phyloP scores from a whole-genome alignment of 2,329 filamentous ascomycete species.

The Lomentospora prolificans region DNA sequence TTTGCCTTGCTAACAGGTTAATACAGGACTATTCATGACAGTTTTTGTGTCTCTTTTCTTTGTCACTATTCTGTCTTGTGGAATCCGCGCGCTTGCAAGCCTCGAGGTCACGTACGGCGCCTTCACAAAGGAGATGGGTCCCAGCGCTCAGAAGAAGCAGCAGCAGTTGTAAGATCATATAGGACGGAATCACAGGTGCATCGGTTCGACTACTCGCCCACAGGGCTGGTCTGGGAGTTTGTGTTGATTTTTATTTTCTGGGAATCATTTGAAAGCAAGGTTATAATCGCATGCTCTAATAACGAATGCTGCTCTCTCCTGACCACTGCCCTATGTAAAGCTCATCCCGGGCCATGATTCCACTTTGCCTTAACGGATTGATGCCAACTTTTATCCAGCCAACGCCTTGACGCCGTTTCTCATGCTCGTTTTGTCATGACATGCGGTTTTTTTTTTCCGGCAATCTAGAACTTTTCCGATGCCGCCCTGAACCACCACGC shows the following conservation, averaged over 20 bases:
- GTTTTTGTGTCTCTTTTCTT: conserved; percentile 62
- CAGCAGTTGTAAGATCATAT: conserved; percentile 11
- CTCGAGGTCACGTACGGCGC: conserved; percentile 87
- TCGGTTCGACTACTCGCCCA: not conserved
- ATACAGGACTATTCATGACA: conserved; percentile 77
- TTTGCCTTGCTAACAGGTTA: not conserved
- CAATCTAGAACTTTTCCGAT: too few species aligned
- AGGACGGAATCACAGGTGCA: not conserved
- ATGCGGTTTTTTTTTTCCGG: not conserved
- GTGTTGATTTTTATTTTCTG: not conserved
- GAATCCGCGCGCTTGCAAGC: conserved; percentile 64
- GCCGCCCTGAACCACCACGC: too few species aligned
- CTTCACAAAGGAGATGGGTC: conserved; percentile 93
- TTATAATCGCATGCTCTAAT: not conserved
- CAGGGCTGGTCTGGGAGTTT: conserved; percentile 3
- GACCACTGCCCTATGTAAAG: not conserved
- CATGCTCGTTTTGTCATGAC: not conserved
- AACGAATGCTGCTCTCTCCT: not conserved
- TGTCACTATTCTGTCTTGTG: conserved; percentile 68
- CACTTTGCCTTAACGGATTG: not conserved
- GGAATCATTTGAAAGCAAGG: conserved; percentile 9
- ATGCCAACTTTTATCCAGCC: not conserved
- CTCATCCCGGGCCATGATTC: not conserved
- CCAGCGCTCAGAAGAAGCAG: conserved; percentile 74
- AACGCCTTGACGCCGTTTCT: not conserved